Evolutionary conservation across 345 rosid genomes (phyloP).

Genomic region (Geranium brycei): DNA sequence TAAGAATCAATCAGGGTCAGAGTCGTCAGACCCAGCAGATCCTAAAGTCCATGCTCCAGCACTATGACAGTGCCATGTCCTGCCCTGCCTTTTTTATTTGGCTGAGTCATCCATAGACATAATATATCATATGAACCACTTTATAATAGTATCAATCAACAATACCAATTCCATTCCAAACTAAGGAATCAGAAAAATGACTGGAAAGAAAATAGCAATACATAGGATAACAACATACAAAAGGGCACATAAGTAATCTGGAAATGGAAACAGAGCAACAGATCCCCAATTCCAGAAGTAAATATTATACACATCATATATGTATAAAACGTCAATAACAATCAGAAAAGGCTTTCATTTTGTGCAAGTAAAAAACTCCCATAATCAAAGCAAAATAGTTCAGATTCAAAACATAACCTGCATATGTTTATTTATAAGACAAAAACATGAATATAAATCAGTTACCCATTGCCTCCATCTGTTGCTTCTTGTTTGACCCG

Average conservation of each 20-base stretch:
- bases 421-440: background rate
- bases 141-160: background rate
- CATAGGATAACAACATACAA: too few species aligned
- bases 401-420: background rate
- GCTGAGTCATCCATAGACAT: background rate
- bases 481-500: slow-evolving; percentile 58
- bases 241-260: background rate
- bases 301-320: too few species aligned
- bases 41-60: background rate
- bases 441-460: background rate
- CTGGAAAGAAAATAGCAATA: too few species aligned
- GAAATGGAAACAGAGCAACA: background rate
- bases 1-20: background rate
- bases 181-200: too few species aligned
- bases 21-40: background rate
- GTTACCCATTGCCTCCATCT: slow-evolving; percentile 46
- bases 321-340: too few species aligned
- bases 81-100: background rate
- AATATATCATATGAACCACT: background rate
- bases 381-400: too few species aligned
- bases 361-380: background rate
- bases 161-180: background rate
- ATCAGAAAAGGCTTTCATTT: background rate
- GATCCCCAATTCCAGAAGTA: background rate
- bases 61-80: background rate